These are phyloP conservation scores for Platanthera guangdongensis DNA, from an alignment of 106 monocot genomes.

Conservation along the genomic window DNA sequence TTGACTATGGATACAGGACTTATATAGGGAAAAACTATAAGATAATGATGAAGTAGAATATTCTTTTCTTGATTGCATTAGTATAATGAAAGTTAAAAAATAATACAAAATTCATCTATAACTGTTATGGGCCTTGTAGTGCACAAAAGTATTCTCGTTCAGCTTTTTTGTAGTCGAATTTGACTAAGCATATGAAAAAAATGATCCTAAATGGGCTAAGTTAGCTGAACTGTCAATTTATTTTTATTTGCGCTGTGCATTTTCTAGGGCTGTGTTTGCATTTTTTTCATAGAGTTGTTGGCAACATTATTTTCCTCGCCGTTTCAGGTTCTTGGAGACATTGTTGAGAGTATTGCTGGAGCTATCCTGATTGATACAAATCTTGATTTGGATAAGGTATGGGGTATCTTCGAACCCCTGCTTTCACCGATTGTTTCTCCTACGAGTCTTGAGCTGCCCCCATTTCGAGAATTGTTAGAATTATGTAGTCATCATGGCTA, in stretches of 20 bases:
- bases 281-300: not conserved
- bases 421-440: conserved; percentile 92
- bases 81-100: too few species aligned
- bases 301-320: not conserved
- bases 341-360: conserved; percentile 91
- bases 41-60: too few species aligned
- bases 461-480: conserved; percentile 54
- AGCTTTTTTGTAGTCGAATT: too few species aligned
- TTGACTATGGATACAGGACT: too few species aligned
- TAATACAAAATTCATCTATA: too few species aligned
- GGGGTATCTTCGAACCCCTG: conserved; percentile 66
- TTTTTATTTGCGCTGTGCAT: not conserved
- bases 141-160: too few species aligned
- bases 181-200: too few species aligned
- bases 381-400: conserved; percentile 46
- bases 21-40: too few species aligned
- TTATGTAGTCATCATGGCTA: conserved; percentile 62
- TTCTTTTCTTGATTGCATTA: too few species aligned
- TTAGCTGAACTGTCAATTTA: too few species aligned
- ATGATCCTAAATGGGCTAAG: too few species aligned
- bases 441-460: conserved; percentile 62
- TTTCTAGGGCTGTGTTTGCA: not conserved
- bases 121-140: too few species aligned
- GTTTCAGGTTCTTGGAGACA: conserved; percentile 79
- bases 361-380: conserved; percentile 74